Conservation (phyloP, 768 basidiomycete genomes). For the Rhodotorula diobovata region DNA sequence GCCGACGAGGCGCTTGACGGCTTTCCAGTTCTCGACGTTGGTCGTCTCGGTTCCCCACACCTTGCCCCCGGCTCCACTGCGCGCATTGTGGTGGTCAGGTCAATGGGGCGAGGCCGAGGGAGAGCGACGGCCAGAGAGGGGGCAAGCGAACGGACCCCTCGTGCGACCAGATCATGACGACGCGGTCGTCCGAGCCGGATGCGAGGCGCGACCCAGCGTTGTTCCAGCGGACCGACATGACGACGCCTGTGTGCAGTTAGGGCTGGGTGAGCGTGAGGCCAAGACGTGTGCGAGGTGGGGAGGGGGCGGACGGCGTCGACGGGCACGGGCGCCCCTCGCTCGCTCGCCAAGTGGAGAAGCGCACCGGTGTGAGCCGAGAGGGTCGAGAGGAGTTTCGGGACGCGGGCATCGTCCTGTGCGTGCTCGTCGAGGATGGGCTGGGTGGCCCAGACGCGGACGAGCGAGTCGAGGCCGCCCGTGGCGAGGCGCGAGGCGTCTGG, state of each 20-base stretch:
- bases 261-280: not conserved
- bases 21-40: constrained; percentile 97
- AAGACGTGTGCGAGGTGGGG: not conserved
- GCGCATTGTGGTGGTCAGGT: too few relatives aligned
- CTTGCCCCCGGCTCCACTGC: constrained; percentile 52
- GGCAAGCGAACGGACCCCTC: constrained; percentile 76
- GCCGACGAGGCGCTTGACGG: constrained; percentile 80
- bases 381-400: constrained; percentile 80
- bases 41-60: constrained; percentile 69
- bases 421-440: constrained; percentile 79
- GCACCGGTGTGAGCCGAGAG: constrained; percentile 83
- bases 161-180: constrained; percentile 94
- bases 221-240: constrained; percentile 87
- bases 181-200: constrained; percentile 91
- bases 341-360: constrained; percentile 24
- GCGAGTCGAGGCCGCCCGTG: constrained; percentile 96
- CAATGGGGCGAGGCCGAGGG: too few relatives aligned
- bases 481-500: constrained; percentile 94
- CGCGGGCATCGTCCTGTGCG: constrained; percentile 59
- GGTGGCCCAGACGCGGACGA: constrained; percentile 95
- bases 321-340: not conserved
- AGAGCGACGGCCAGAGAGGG: too few relatives aligned
- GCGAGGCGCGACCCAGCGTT: constrained; percentile 90
- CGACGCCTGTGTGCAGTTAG: constrained; percentile 54
- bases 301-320: not conserved